Conservation (phyloP, 805 yeast species). For the Nakazawaea anatomiae region DNA sequence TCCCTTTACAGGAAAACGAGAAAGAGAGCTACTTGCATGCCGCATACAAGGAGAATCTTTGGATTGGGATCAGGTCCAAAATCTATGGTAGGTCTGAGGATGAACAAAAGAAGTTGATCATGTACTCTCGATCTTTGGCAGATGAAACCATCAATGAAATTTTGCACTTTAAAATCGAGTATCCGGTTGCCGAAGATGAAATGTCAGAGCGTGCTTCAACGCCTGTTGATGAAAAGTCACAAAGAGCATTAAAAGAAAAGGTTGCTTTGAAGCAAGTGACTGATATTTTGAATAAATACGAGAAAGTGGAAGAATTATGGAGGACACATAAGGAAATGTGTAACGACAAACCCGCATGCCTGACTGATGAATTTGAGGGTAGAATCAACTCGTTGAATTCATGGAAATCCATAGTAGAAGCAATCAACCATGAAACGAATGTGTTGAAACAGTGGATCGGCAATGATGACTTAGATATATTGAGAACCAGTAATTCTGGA, state of each 20-base stretch:
- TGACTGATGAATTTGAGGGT: slow-evolving; percentile 53
- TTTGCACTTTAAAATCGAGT: slow-evolving; percentile 51
- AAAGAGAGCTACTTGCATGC: slow-evolving; percentile 45
- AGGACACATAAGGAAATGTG: slow-evolving; percentile 72
- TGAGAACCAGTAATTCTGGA: slow-evolving; percentile 18
- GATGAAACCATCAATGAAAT: slow-evolving; percentile 71
- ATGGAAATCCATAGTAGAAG: slow-evolving; percentile 73
- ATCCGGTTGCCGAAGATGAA: slow-evolving; percentile 25
- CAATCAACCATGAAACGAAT: slow-evolving; percentile 55
- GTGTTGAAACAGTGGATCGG: slow-evolving; percentile 79
- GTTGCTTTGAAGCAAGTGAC: slow-evolving; percentile 47
- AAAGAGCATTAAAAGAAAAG: slow-evolving; percentile 15
- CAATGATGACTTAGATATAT: slow-evolving; percentile 67
- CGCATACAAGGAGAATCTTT: slow-evolving; percentile 62
- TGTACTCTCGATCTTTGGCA: slow-evolving; percentile 64
- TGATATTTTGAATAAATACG: slow-evolving; percentile 52
- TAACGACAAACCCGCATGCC: slow-evolving; percentile 68
- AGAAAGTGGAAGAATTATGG: slow-evolving; percentile 72
- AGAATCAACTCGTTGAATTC: slow-evolving; percentile 75
- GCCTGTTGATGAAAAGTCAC: neutral
- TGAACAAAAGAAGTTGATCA: slow-evolving; percentile 66
- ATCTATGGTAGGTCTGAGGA: slow-evolving; percentile 73
- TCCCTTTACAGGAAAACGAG: slow-evolving; percentile 34
- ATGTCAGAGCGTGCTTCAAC: slow-evolving; percentile 4
- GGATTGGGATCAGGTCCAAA: slow-evolving; percentile 86